Evolutionary conservation across 129 eudicot genomes (phyloP), one percentile per base, ranked within the genome.

Genomic region (Flaveria ramosissima): DNA sequence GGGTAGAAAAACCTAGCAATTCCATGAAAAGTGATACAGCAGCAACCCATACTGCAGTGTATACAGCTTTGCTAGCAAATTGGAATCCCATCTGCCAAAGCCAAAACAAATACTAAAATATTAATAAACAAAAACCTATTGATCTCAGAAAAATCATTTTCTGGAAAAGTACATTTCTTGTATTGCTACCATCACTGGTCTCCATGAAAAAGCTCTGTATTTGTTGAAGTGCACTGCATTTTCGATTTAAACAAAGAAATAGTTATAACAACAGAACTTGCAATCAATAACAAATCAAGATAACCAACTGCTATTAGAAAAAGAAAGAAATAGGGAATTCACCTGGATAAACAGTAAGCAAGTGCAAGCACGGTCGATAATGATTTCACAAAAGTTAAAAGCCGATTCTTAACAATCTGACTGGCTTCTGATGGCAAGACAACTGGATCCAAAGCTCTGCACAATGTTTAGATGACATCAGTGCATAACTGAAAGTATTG

Each of bases 21-120:
- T 93, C 98, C 98, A 93, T 88, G 78, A 93, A 93, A 82, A 93
- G 83, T 63, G 98, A 88, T 61, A 86, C 92, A 78, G 98, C 96
- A 8, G 98, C 98, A 75, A 91, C 97, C 98, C 97, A 93, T 26
- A 93, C 97, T 27, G 96, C 97, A 74, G 90, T 79, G 55, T 91
- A 90, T 56, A 93, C 80, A 83, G 96, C 97, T 87, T 81, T 93
- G 42, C 96, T 91, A 73, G 96, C 97, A 83, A 93, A 93, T 42
- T 90, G 92, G 60, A 93, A 93, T 10, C 98, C 98, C 97, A 91
- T 84, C 98, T 93, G 91, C 42, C 66, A 66, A 82, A 52, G 70
- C 62, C 4, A 77, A 3, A 41, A 64, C 26, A 39, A 17, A 67
- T 14, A 21, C 36, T 47, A 51, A 63, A n/a, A 50, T 1, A 36